A percentile compares a stretch with the other conserved stretches of the same genome.
Evolutionary conservation across 306 rosid genomes (phyloP).

Genomic region (Trifolium fragiferum): DNA sequence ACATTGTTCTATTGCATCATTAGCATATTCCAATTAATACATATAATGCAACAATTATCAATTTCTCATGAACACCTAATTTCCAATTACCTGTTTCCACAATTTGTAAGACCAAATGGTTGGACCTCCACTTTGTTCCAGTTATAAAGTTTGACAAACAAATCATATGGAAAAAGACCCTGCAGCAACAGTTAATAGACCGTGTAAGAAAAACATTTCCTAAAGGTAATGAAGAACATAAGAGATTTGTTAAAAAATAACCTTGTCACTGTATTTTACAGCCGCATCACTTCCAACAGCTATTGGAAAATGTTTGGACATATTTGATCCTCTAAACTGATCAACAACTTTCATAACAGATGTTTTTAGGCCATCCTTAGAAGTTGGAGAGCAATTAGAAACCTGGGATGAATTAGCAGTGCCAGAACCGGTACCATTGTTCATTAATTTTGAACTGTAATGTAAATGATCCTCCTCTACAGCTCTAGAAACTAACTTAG

Average conservation of each 20-base stretch:
- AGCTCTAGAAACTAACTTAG: constrained; percentile 45
- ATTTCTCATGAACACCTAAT: constrained; percentile 9
- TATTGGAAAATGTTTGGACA: constrained; percentile 48
- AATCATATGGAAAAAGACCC: constrained; percentile 77
- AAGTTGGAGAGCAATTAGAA: constrained; percentile 50
- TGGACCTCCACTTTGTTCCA: constrained; percentile 73
- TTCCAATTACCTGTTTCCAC: constrained; percentile 81
- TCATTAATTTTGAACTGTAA: constrained; percentile 45
- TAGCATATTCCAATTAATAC: constrained; percentile 23
- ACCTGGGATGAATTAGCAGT: constrained; percentile 51
- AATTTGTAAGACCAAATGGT: constrained; percentile 81
- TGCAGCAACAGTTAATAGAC: constrained; percentile 43
- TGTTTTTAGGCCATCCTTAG: constrained; percentile 59
- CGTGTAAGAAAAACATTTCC: constrained; percentile 30
- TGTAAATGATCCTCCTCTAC: constrained; percentile 47
- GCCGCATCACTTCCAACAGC: constrained; percentile 54
- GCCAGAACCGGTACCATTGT: constrained; percentile 51
- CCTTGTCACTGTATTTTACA: constrained; percentile 73
- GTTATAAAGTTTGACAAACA: constrained; percentile 79
- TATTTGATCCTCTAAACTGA: constrained; percentile 71
- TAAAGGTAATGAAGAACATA: neutral
- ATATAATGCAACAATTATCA: constrained; percentile 11
- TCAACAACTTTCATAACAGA: constrained; percentile 68
- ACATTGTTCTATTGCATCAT: constrained; percentile 20
- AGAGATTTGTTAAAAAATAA: constrained; percentile 38